Base-by-base conservation (phyloP, 148 eudicot species). In the Chenopodium formosanum region DNA sequence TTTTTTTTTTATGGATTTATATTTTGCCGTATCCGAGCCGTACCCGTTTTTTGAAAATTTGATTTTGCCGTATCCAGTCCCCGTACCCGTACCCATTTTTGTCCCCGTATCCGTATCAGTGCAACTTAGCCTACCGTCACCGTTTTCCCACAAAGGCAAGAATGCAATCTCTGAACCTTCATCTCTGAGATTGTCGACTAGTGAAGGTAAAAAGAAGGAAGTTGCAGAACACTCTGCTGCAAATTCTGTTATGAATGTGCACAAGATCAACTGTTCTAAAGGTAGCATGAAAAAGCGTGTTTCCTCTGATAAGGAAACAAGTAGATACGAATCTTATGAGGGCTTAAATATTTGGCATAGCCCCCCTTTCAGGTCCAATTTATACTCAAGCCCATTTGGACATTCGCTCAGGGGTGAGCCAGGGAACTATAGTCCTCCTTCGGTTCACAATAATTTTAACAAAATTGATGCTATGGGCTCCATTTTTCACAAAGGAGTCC, bases 401-500 rank as follows among this genome's bases (percentile, higher is more conserved):
- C 8, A 40, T 40, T 40, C 27, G 7, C 2, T 7, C 5, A 1
- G 27, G 2, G 25, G 10, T 62, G 10, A 8, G 66, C 25, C 66
- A 22, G 66, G 71, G 23, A 71, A 53, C 77, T 86, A 20, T 6
- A 29, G n/a, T 58, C 63, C 44, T 66, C 37, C 66, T 29, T 16
- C 63, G n/a, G 4, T 62, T 37, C 17, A 62, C 22, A 52, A 82
- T 62, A 84, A 75, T 79, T 52, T 62, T 75, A 81, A 63, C 56
- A 80, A 74, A 53, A 17, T 53, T 53, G 60, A 16, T 17, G 70
- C 76, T 32, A 34, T 83, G 46, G 85, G 84, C 20, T 34, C 80
- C 70, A 81, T 88, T 9, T 90, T 91, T 78, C 99, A 96, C 82
- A 84, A 84, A 46, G 98, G 99, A 81, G 90, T 96, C 78, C 84